phyloP scores from a whole-genome alignment of 176 grass and related monocot genomes.

The Zizania latifolia region DNA sequence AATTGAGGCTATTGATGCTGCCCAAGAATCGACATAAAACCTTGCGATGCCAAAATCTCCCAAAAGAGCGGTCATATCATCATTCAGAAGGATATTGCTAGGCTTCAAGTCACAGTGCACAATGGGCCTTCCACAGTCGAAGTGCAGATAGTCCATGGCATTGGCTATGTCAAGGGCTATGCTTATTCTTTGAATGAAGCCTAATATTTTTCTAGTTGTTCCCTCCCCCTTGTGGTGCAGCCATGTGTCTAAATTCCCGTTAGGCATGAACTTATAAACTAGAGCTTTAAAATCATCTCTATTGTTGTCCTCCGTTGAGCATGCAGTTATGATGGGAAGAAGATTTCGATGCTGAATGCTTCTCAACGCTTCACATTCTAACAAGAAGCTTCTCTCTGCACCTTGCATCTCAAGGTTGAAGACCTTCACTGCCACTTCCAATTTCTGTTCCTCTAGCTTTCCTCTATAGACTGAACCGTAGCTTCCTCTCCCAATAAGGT shows the following conservation, averaged over 20 bases:
- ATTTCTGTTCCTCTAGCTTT: too few relatives aligned
- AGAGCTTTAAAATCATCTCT: constrained; percentile 47
- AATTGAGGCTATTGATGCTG: background rate
- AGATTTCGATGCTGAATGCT: constrained; percentile 41
- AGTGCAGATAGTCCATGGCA: constrained; percentile 42
- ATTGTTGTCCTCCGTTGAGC: constrained; percentile 15
- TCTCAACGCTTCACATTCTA: constrained; percentile 40
- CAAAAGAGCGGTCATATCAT: constrained; percentile 34
- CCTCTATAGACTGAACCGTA: constrained; percentile 48
- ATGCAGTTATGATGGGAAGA: constrained; percentile 35
- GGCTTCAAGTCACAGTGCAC: constrained; percentile 48
- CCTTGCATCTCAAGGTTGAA: constrained; percentile 20
- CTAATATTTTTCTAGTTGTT: too few relatives aligned
- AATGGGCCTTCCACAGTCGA: background rate
- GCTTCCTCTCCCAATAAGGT: constrained; percentile 35
- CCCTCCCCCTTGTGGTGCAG: too few relatives aligned
- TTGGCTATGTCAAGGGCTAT: constrained; percentile 23
- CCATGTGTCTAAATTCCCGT: constrained; percentile 45
- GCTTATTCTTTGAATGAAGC: constrained; percentile 22
- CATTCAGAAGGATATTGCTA: constrained; percentile 36
- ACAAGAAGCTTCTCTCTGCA: constrained; percentile 18
- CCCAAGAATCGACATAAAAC: too few relatives aligned
- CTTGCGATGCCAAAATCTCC: constrained; percentile 46
- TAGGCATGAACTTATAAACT: constrained; percentile 43
- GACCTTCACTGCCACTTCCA: constrained; percentile 38